phyloP scores from a whole-genome alignment of 2,329 filamentous ascomycete genomes.

The Colletotrichum salicis region DNA sequence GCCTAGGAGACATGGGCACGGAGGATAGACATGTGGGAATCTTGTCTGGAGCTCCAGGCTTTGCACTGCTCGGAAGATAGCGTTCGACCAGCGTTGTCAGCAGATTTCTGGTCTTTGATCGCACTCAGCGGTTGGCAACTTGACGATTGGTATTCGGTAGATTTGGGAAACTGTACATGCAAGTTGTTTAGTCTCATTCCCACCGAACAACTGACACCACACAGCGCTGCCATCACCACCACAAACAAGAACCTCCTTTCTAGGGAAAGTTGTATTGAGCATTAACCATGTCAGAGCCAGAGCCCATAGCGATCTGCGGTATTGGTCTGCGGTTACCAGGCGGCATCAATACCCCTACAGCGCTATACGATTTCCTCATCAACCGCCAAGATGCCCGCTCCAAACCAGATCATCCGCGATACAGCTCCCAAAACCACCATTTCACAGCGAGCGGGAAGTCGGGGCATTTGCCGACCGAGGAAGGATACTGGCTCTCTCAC shows the following conservation, averaged over 20 bases:
- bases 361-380: slow-evolving; percentile 26
- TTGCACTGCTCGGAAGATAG: too few relatives aligned
- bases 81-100: too few relatives aligned
- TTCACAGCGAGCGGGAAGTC: slow-evolving; percentile 19
- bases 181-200: too few relatives aligned
- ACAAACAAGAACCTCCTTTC: not conserved
- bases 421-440: not conserved
- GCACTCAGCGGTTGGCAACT: too few relatives aligned
- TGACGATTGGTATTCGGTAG: too few relatives aligned
- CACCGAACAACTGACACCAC: not conserved
- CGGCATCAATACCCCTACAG: slow-evolving; percentile 20
- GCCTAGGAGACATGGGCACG: not conserved
- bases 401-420: slow-evolving; percentile 11
- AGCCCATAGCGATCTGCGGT: slow-evolving; percentile 27
- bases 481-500: slow-evolving; percentile 18
- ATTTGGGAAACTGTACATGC: too few relatives aligned
- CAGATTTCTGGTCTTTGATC: too few relatives aligned
- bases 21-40: not conserved
- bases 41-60: not conserved
- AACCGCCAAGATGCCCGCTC: slow-evolving; percentile 23
- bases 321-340: slow-evolving; percentile 29
- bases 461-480: not conserved
- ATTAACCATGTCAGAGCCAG: not conserved
- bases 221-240: not conserved
- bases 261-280: too few relatives aligned